Base-by-base conservation (phyloP, 2,329 filamentous ascomycete genomes). In the Colletotrichum gloeosporioides region DNA sequence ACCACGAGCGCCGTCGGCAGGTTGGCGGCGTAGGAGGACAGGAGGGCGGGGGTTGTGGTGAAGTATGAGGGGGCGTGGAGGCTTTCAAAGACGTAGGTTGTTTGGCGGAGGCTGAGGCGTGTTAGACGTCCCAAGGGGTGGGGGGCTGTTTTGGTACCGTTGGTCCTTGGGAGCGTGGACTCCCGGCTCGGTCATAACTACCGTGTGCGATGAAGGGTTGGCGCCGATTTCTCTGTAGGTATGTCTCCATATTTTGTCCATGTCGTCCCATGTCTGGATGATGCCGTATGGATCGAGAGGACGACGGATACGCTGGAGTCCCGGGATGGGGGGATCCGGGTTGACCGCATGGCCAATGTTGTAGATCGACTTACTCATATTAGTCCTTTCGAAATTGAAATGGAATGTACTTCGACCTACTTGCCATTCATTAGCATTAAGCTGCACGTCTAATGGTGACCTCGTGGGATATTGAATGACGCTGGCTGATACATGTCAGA, bases 101-200 rank as follows among this genome's bases (percentile, higher is more conserved):
- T 18, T 22, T 53, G 69, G 25, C 36, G 36, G 22, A 69, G 55
- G 55, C 55, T 62, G 53, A 27, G 15, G 3, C 3, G 29, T 34
- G 59, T 39, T 44, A n/a, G 29, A 29, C 2, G 12, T n/a, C 18
- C 9, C 39, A 3, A 27, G 27, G 25, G 49, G 22, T 22, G 53
- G 13, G 16, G 15, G 3, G 7, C 10, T 22, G 34, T 1, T n/a
- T 7, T 8, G 4, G 8, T 25, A 69, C 64, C 70, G 71, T 16
- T 73, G 71, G 29, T 27, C 36, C 9, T 31, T 18, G 15, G 71
- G 29, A 31, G 22, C 9, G 12, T 69, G 4, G 8, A 49, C 8
- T 36, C 15, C 63, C 22, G 71, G 71, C 27, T 73, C 71, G n/a
- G 71, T 73, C 64, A 69, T 73, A 3, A 73, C 1, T 16, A 73